A percentile compares a stretch with the other conserved stretches of the same genome.
Evolutionary conservation across 352 stramenopile species (phyloP).

Genomic region (Pythium guiyangense): DNA sequence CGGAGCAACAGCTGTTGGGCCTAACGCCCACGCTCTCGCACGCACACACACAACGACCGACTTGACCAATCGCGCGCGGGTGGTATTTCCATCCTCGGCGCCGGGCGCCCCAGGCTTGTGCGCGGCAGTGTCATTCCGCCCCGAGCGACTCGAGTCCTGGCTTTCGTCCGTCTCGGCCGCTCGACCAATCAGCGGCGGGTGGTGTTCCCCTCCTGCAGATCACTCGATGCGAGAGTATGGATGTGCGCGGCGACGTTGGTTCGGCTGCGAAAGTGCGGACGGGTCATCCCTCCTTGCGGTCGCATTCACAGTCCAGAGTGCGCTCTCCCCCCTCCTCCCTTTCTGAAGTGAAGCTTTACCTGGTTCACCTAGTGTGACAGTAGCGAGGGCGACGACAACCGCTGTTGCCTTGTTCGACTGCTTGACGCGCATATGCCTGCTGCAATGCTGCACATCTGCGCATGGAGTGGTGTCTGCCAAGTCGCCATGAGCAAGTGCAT

Average conservation of each 20-base stretch:
- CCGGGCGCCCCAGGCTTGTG: not conserved
- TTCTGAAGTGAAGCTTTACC: not conserved
- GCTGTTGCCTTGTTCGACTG: too few relatives aligned
- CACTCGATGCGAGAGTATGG: not conserved
- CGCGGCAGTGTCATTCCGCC: constrained; percentile 4
- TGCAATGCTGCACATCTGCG: too few relatives aligned
- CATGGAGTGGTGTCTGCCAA: too few relatives aligned
- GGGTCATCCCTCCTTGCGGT: not conserved
- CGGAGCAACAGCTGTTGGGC: not conserved
- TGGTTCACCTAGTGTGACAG: too few relatives aligned
- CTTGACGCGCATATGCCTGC: too few relatives aligned
- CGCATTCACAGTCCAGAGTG: not conserved
- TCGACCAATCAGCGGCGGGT: not conserved
- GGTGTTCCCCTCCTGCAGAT: constrained; percentile 6
- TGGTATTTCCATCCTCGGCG: constrained; percentile 5
- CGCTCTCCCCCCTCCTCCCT: not conserved
- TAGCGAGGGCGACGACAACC: too few relatives aligned
- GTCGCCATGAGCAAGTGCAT: too few relatives aligned
- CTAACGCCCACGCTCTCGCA: not conserved
- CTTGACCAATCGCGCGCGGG: not conserved
- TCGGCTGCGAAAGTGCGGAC: not conserved
- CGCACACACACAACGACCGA: not conserved
- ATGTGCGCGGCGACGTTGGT: not conserved
- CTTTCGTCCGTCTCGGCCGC: not conserved
- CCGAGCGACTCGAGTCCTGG: not conserved